A percentile compares a stretch with the other conserved stretches of the same genome.
These are phyloP conservation scores for Cryptococcus hybrid DNA, from an alignment of 1,284 basidiomycete species.

Conservation along the genomic window DNA sequence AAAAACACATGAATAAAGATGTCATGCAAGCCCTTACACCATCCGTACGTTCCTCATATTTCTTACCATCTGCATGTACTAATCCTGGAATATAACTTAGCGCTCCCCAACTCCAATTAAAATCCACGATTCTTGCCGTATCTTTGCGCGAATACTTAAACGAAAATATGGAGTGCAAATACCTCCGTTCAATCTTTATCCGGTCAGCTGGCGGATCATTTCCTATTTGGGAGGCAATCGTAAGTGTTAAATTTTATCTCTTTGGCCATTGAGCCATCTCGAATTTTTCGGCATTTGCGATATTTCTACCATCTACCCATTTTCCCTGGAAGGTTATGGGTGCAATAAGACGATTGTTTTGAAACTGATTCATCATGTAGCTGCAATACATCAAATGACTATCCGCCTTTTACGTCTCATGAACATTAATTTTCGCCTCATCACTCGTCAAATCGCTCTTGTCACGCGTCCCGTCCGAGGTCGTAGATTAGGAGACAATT, in stretches of 20 bases:
- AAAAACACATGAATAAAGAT: constrained; percentile 66
- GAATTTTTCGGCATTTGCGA: no score
- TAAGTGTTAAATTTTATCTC: constrained; percentile 51
- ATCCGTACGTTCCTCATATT: constrained; percentile 54
- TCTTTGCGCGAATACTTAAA: constrained; percentile 22
- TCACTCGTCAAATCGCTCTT: constrained; percentile 36
- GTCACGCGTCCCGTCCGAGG: constrained; percentile 19
- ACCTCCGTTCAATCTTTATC: constrained; percentile 74
- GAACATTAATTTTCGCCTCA: constrained; percentile 35
- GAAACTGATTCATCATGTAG: constrained; percentile 34
- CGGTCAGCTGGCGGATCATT: constrained; percentile 76
- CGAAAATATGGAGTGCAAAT: constrained; percentile 61
- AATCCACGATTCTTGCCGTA: constrained; percentile 16
- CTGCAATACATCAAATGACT: constrained; percentile 55
- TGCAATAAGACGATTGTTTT: background rate
- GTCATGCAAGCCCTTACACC: constrained; percentile 65
- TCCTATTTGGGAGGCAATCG: constrained; percentile 70
- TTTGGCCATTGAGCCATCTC: no score
- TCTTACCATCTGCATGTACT: background rate
- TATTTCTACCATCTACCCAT: no score
- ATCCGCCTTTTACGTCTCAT: constrained; percentile 28
- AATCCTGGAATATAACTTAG: constrained; percentile 13
- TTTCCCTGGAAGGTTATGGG: background rate
- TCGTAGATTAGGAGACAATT: no score
- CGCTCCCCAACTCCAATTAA: constrained; percentile 19